These are phyloP conservation scores for Lippia alba DNA, from an alignment of 305 asterid species.

Conservation along the genomic window DNA sequence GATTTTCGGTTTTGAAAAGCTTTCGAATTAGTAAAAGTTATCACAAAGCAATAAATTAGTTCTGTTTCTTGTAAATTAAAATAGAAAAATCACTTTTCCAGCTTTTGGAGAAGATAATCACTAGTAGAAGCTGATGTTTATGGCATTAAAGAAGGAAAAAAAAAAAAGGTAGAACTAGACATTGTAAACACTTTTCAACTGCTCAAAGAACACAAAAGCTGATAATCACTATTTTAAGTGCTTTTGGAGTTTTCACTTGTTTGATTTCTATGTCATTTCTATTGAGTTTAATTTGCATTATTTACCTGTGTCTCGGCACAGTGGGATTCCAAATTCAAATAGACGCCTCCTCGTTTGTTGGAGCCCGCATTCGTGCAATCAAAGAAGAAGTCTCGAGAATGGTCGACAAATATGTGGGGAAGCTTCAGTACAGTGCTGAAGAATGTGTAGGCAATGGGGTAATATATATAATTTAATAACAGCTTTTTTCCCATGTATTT, in stretches of 20 bases:
- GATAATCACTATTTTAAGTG: background rate
- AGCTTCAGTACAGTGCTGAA: conserved; percentile 60
- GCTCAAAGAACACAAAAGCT: background rate
- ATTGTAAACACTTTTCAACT: background rate
- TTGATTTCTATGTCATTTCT: background rate
- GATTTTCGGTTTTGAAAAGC: background rate
- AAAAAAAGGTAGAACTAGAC: background rate
- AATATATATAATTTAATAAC: conserved; percentile 18
- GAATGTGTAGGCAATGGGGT: conserved; percentile 66
- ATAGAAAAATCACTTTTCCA: no score
- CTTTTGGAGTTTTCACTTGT: background rate
- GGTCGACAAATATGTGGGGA: conserved; percentile 49
- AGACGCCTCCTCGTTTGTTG: conserved; percentile 54
- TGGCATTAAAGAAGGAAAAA: background rate
- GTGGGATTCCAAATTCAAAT: conserved; percentile 80
- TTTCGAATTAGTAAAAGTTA: background rate
- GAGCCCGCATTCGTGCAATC: conserved; percentile 60
- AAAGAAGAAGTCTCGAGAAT: conserved; percentile 63
- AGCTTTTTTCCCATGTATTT: background rate
- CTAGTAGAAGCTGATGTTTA: background rate
- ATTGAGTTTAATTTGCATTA: conserved; percentile 3
- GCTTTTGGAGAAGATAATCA: no score
- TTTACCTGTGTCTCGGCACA: conserved; percentile 36
- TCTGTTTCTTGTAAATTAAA: no score
- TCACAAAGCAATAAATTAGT: no score